phyloP scores from a whole-genome alignment of 2,329 filamentous ascomycete species.

The Meredithiella fracta region DNA sequence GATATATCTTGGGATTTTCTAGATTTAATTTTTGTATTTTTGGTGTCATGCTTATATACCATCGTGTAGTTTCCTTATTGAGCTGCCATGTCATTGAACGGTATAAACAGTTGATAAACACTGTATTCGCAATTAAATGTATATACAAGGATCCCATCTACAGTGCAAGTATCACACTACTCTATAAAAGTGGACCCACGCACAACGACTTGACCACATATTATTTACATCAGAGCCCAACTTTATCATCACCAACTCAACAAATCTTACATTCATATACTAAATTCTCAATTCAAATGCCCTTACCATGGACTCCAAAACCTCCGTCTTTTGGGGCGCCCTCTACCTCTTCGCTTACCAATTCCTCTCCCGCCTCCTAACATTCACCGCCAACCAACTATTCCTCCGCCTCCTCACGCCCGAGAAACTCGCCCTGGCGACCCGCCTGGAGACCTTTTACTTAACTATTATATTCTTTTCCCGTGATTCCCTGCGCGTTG shows the following conservation, averaged over 20 bases:
- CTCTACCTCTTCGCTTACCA: slow-evolving; percentile 79
- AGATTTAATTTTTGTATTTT: too few species aligned
- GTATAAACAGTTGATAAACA: too few species aligned
- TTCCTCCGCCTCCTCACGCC: slow-evolving; percentile 80
- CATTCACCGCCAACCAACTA: slow-evolving; percentile 82
- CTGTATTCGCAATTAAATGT: too few species aligned
- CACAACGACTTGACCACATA: background rate
- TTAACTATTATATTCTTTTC: slow-evolving; percentile 91
- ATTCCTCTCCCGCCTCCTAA: slow-evolving; percentile 69
- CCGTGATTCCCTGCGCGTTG: slow-evolving; percentile 78
- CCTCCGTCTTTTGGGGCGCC: slow-evolving; percentile 46
- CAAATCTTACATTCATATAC: background rate
- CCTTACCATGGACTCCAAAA: slow-evolving; percentile 6
- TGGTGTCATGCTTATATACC: too few species aligned
- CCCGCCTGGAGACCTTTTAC: slow-evolving; percentile 85
- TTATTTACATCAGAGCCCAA: background rate
- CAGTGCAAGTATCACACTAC: background rate
- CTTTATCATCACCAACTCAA: background rate
- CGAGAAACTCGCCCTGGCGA: slow-evolving; percentile 64
- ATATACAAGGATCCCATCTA: background rate
- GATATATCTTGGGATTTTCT: too few species aligned
- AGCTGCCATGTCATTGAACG: too few species aligned
- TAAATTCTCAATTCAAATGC: background rate
- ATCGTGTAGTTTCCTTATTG: too few species aligned
- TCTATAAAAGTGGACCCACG: background rate